These are phyloP conservation scores for Salvia rosmarinus DNA, from an alignment of 257 asterid species.

Conservation along the genomic window DNA sequence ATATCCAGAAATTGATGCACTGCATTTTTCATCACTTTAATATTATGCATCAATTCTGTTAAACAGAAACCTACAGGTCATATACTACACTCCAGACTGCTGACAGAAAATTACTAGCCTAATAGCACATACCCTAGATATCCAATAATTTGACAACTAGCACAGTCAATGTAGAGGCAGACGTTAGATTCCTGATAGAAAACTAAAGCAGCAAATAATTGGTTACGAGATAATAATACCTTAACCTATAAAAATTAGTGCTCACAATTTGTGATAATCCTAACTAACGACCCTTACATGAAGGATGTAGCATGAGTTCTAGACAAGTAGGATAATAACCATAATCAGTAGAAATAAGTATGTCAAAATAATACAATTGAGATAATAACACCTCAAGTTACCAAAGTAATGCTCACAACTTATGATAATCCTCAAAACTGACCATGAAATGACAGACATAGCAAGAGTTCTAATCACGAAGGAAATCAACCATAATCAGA, in stretches of 20 bases:
- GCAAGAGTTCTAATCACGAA: slow-evolving; percentile 12
- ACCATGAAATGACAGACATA: slow-evolving; percentile 21
- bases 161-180: slow-evolving; percentile 26
- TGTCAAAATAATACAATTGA: slow-evolving; percentile 4
- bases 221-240: slow-evolving; percentile 17
- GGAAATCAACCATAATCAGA: slow-evolving; percentile 29
- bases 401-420: slow-evolving; percentile 5
- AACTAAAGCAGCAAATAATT: slow-evolving; percentile 25
- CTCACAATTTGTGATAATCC: slow-evolving; percentile 12
- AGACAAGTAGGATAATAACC: slow-evolving; percentile 23
- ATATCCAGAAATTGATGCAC: slow-evolving; percentile 23
- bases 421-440: slow-evolving; percentile 17
- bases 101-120: slow-evolving; percentile 21
- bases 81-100: background rate
- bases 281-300: slow-evolving; percentile 28
- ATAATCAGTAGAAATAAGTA: background rate
- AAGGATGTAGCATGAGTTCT: slow-evolving; percentile 14
- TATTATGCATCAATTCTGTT: slow-evolving; percentile 18
- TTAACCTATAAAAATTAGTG: background rate
- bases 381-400: slow-evolving; percentile 17
- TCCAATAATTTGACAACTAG: slow-evolving; percentile 10
- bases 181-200: slow-evolving; percentile 24
- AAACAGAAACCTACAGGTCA: slow-evolving; percentile 19
- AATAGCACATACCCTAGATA: slow-evolving; percentile 4
- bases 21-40: background rate